Evolutionary conservation across 352 stramenopile genomes (phyloP), one percentile per base, ranked within the genome.

Genomic region (Lagenidium sp.): DNA sequence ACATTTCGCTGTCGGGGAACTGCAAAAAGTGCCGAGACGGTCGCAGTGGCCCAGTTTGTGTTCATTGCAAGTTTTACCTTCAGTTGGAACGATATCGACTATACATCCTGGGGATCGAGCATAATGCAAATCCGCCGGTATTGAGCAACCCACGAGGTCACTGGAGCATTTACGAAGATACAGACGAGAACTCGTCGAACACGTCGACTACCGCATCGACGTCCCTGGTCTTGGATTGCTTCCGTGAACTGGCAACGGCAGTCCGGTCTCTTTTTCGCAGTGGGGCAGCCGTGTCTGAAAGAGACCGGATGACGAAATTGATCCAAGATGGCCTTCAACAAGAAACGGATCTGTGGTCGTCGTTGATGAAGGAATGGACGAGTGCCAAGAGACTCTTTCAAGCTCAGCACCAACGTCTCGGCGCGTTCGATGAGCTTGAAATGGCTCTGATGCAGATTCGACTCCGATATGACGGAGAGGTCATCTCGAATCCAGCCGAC

Each of bases 381-480:
- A 49, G 52, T 13, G 77, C 65, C 7, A 80, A 74, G 46, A 76
- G 77, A 16, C 55, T 90, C 1, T 85, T 85, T 18, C 70, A 88
- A 21, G 58, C 57, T 13, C 77, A 87, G 22, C 74, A 88, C 24
- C 63, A 81, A 28, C 70, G 75, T n/a, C 65, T 92, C 4, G 75
- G 72, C 4, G 66, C 60, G 2, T 54, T 86, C 24, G 80, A 92
- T 37, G 80, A 92, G 24, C 47, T 92, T 30, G 68, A 68, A 20
- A 92, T 92, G 80, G 80, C 80, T 1, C 75, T 65, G 18, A 76
- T 73, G 37, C 75, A 84, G 36, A 61, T 92, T 19, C 68, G 73
- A 6, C 26, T 89, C 20, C 60, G 69, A 0, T 24, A 70, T 0
- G 55, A 63, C 3, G 55, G 56, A 15, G 79, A 91, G 39, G 31